phyloP scores from a whole-genome alignment of 306 rosid species.

The Quercus aquifolioides region DNA sequence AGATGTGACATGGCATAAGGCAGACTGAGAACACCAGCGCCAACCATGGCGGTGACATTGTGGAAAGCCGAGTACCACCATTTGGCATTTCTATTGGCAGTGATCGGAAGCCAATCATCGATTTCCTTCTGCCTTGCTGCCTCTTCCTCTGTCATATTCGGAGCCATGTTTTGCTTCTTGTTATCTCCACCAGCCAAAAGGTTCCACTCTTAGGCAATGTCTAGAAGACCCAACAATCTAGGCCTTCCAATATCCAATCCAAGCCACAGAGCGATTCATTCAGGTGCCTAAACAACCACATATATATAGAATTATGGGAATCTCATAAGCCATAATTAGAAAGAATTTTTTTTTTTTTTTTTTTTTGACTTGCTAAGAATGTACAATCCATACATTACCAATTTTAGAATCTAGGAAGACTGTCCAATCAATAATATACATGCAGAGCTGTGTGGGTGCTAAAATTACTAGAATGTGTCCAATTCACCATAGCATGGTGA shows the following conservation, averaged over 20 bases:
- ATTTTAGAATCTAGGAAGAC: neutral
- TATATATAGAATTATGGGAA: neutral
- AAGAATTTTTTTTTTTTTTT: too few relatives aligned
- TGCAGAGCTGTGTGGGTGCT: neutral
- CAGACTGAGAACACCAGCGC: conserved; percentile 90
- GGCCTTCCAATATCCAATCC: neutral
- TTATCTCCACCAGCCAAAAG: neutral
- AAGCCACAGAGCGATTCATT: neutral
- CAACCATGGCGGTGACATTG: conserved; percentile 94
- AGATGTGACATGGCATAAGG: conserved; percentile 79
- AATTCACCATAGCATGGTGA: neutral
- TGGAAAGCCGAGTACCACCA: conserved; percentile 97
- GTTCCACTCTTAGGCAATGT: neutral
- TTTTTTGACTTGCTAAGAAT: neutral
- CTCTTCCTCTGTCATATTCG: neutral
- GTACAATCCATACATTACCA: neutral
- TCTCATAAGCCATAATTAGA: neutral
- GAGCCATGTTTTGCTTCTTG: conserved; percentile 9
- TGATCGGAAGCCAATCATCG: conserved; percentile 82
- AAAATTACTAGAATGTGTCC: neutral
- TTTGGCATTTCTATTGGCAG: conserved; percentile 75
- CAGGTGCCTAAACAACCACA: neutral
- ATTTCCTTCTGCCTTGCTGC: conserved; percentile 22
- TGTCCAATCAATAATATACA: neutral
- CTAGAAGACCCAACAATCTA: neutral